phyloP scores from a whole-genome alignment of 2,329 filamentous ascomycete species.

The Monosporascus sp. region DNA sequence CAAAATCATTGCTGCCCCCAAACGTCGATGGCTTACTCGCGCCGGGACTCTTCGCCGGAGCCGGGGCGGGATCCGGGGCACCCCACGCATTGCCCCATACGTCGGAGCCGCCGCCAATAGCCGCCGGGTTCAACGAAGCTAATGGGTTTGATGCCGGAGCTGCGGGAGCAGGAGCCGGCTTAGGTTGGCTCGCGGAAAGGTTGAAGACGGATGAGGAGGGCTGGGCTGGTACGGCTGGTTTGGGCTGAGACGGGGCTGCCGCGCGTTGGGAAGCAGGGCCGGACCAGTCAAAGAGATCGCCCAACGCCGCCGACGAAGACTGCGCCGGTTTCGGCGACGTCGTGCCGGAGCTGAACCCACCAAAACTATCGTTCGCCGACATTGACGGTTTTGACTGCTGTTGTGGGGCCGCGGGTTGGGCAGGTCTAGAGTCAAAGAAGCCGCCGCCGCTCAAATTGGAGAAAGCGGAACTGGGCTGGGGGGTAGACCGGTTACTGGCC shows the following conservation, averaged over 20 bases:
- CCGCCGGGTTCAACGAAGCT: conserved; percentile 33
- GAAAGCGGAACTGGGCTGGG: conserved; percentile 40
- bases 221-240: conserved; percentile 34
- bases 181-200: conserved; percentile 53
- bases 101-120: conserved; percentile 51
- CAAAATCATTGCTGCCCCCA: conserved; percentile 56
- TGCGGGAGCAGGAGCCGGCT: conserved; percentile 36
- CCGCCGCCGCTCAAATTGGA: conserved; percentile 58
- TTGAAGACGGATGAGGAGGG: conserved; percentile 71
- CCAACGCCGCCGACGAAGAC: conserved; percentile 54
- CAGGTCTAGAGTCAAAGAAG: conserved; percentile 75
- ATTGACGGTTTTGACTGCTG: conserved; percentile 40
- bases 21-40: conserved; percentile 31
- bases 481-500: conserved; percentile 32
- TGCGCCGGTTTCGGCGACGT: conserved; percentile 36
- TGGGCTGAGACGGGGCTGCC: conserved; percentile 37
- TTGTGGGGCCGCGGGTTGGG: conserved; percentile 48
- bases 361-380: conserved; percentile 55
- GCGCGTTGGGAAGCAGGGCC: conserved; percentile 40
- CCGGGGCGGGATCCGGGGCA: conserved; percentile 49
- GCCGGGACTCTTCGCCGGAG: conserved; percentile 57
- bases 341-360: conserved; percentile 48
- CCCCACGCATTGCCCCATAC: conserved; percentile 92
- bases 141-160: conserved; percentile 31
- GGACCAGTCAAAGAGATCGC: conserved; percentile 77